phyloP scores from a whole-genome alignment of 2,329 filamentous ascomycete genomes.

The Nannizziopsis arthrosporioides region DNA sequence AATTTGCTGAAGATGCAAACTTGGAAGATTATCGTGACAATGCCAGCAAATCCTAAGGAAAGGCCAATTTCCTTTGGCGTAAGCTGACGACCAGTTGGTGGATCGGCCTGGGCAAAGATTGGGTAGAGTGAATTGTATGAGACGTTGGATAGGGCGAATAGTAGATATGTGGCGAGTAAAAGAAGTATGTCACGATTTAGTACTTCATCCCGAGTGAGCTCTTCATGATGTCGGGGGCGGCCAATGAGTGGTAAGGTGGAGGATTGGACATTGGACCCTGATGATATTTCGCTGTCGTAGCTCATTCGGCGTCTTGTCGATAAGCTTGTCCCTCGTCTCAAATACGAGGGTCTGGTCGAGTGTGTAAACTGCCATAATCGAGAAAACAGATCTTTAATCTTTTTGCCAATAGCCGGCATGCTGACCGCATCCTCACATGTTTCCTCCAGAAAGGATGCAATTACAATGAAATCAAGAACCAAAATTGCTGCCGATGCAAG shows the following conservation, averaged over 20 bases:
- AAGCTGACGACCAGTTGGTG: slow-evolving; percentile 66
- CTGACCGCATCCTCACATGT: slow-evolving; percentile 58
- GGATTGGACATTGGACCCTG: not conserved
- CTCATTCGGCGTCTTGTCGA: slow-evolving; percentile 23
- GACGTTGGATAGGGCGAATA: slow-evolving; percentile 89
- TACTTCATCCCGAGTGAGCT: slow-evolving; percentile 43
- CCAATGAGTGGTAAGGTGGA: slow-evolving; percentile 17
- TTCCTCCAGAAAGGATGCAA: slow-evolving; percentile 76
- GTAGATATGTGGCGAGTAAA: slow-evolving; percentile 71
- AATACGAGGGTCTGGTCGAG: slow-evolving; percentile 47
- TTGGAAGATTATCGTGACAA: slow-evolving; percentile 82
- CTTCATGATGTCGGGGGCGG: slow-evolving; percentile 34
- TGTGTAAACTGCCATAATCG: slow-evolving; percentile 61
- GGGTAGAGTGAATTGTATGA: slow-evolving; percentile 93
- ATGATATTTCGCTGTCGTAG: slow-evolving; percentile 29
- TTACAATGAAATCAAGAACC: slow-evolving; percentile 57
- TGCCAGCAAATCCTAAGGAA: slow-evolving; percentile 69
- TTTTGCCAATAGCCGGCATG: slow-evolving; percentile 48
- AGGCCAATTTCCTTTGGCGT: slow-evolving; percentile 72
- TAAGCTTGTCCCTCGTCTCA: slow-evolving; percentile 28
- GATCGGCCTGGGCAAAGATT: slow-evolving; percentile 67
- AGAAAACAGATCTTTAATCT: slow-evolving; percentile 49
- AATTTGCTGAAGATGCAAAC: slow-evolving; percentile 70
- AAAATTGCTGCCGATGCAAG: slow-evolving; percentile 64
- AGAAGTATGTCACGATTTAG: slow-evolving; percentile 72